A percentile compares a stretch with the other conserved stretches of the same genome.
These are phyloP conservation scores for Vitis vinifera DNA, from an alignment of 164 flowering plant genomes.

Conservation along the genomic window ASM3070453v1 NC_081808.1:8501-9000, in stretches of 20 bases:
- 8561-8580: slow-evolving; percentile 64
- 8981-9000: slow-evolving; percentile 48
- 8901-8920: not conserved
- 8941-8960: slow-evolving; percentile 50
- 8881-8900: not conserved
- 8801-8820: too few relatives aligned
- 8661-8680: slow-evolving; percentile 13
- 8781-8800: too few relatives aligned
- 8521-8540: not conserved
- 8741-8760: too few relatives aligned
- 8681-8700: not conserved
- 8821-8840: not conserved
- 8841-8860: too few relatives aligned
- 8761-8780: too few relatives aligned
- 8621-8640: slow-evolving; percentile 61
- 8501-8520: not conserved
- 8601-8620: slow-evolving; percentile 72
- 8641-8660: slow-evolving; percentile 35
- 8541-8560: slow-evolving; percentile 46
- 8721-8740: too few relatives aligned
- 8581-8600: slow-evolving; percentile 73
- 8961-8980: slow-evolving; percentile 63
- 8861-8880: not conserved
- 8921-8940: slow-evolving; percentile 39
- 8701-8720: not conserved